phyloP scores from a whole-genome alignment of 257 asterid species.

The Primulina tabacum region DNA sequence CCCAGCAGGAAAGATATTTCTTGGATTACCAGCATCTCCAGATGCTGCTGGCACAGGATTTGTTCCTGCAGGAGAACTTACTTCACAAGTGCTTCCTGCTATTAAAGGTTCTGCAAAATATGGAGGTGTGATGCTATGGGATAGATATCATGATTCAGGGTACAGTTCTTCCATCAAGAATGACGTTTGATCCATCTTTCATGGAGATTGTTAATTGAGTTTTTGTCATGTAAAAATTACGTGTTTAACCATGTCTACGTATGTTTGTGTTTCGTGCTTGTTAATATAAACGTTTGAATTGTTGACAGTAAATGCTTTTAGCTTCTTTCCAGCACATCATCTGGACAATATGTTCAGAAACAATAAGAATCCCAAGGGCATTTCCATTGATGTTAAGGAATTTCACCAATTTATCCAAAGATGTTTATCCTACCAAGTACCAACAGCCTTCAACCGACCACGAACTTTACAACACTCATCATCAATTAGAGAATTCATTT shows the following conservation, averaged over 20 bases:
- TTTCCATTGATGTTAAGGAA: neutral
- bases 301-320: neutral
- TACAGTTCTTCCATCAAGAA: conserved; percentile 28
- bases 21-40: conserved; percentile 33
- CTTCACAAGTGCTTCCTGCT: conserved; percentile 27
- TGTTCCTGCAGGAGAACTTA: conserved; percentile 25
- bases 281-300: too few species aligned
- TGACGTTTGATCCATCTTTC: conserved; percentile 15
- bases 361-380: neutral
- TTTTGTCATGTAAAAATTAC: too few species aligned
- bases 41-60: conserved; percentile 34
- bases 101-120: conserved; percentile 30
- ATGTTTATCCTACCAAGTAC: too few species aligned
- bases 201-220: too few species aligned
- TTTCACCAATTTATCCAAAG: neutral
- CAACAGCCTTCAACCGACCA: neutral
- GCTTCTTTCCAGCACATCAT: neutral
- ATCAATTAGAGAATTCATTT: neutral
- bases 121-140: conserved; percentile 34
- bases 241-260: too few species aligned
- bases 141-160: conserved; percentile 20
- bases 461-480: neutral
- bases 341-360: neutral
- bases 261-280: too few species aligned
- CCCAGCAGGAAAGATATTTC: conserved; percentile 23